Evolutionary conservation across 495 filamentous ascomycete genomes (phyloP), one percentile per base, ranked within the genome.

Genomic region (Annulohypoxylon bovei): DNA sequence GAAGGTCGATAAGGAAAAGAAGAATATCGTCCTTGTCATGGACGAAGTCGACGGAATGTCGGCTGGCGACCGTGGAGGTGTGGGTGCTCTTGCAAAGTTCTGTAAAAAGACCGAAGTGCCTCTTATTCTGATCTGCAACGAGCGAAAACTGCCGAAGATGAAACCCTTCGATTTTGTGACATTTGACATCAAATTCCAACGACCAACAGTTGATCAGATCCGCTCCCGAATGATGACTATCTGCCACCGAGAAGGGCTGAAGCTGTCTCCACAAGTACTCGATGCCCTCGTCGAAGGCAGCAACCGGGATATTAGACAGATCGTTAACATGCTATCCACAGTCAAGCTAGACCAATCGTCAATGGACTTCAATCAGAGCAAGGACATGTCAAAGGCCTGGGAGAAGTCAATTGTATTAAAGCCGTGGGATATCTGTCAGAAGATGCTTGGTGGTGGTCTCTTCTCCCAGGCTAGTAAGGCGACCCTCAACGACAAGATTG

Each of bases 21-120:
- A 94, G 81, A 97, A 97, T 65, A 87, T 98, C 25, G 92, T 97
- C 7, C 82, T 99, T 11, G 91, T 99, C 81, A 98, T 99, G 96
- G 95, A 99, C 72, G 95, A 99, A 79, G 95, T 99, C 5, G 95
- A 99, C 75, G 95, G 95, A 33, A 99, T 99, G 95, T 97, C 94
- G 49, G 94, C 94, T 42, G 95, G 95, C 72, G 95, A 99, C 77
- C 89, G 95, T 44, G 95, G 95, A 69, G 95, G 95, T 76, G 96
- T 99, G 40, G 95, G 94, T 20, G 95, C 96, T 32, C 84, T 99
- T 37, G 95, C 95, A 52, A 90, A 93, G 50, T 88, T 98, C 44
- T 97, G 94, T 81, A 97, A 91, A 82, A 98, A 96, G 84, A 93
- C 93, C 0, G 90, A 93, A 69, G 90, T 99, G 28, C 95, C 95